A percentile compares a stretch with the other conserved stretches of the same genome.
Conservation (phyloP, 495 filamentous ascomycete species). For the Beverwykella pulmonaria region DNA sequence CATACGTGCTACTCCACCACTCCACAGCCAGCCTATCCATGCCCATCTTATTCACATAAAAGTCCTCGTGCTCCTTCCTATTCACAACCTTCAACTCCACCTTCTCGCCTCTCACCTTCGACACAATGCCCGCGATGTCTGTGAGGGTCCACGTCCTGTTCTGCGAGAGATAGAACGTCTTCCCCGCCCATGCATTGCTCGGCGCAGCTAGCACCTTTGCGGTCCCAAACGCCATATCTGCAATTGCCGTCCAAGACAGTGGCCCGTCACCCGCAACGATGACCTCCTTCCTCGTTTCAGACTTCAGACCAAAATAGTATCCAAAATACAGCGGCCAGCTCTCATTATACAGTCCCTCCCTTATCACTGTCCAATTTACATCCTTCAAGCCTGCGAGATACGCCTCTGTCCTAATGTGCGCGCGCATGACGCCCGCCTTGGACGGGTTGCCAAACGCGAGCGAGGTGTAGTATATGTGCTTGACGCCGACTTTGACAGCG, state of each 20-base stretch:
- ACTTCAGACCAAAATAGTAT: constrained; percentile 54
- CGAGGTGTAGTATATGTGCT: constrained; percentile 68
- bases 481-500: constrained; percentile 59
- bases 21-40: constrained; percentile 42
- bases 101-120: constrained; percentile 42
- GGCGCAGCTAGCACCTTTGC: constrained; percentile 44
- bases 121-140: constrained; percentile 48
- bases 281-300: constrained; percentile 42
- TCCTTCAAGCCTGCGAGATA: constrained; percentile 52
- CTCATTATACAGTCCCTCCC: constrained; percentile 69
- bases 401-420: constrained; percentile 65
- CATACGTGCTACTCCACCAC: constrained; percentile 54
- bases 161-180: constrained; percentile 48
- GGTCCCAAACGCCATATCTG: constrained; percentile 50
- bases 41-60: constrained; percentile 47
- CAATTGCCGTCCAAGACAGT: constrained; percentile 51
- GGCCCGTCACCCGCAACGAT: constrained; percentile 49
- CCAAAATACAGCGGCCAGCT: constrained; percentile 70
- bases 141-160: constrained; percentile 41
- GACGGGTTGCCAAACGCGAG: constrained; percentile 59
- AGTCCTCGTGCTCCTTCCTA: constrained; percentile 47
- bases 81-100: constrained; percentile 46
- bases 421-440: constrained; percentile 65
- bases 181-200: constrained; percentile 42
- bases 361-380: constrained; percentile 55